Percentiles rank a stretch among this genome's conserved stretches.
These are phyloP conservation scores for Thermoascus crustaceus DNA, from an alignment of 2,329 filamentous ascomycete species.

Conservation along the genomic window DNA sequence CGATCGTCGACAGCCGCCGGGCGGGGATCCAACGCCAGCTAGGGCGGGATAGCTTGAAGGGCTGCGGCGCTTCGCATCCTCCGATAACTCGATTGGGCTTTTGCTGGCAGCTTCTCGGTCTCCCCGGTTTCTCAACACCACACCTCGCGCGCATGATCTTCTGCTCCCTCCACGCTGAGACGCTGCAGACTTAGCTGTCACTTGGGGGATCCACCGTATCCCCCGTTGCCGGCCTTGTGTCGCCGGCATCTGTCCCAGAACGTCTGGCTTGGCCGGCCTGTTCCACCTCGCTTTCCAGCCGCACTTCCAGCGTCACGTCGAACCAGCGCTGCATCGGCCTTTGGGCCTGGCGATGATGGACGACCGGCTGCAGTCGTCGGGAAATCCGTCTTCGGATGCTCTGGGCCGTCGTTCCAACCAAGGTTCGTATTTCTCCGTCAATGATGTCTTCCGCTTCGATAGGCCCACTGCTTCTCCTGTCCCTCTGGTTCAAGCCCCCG, in stretches of 20 bases:
- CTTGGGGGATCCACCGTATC: too few relatives aligned
- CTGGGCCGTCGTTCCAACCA: constrained; percentile 12
- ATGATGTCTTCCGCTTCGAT: not conserved
- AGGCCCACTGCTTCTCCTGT: not conserved
- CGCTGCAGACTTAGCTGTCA: too few relatives aligned
- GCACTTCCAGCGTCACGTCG: too few relatives aligned
- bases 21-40: not conserved
- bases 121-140: constrained; percentile 6
- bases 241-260: too few relatives aligned
- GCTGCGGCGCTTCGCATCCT: constrained; percentile 1
- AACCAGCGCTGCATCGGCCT: constrained; percentile 10
- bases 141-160: not conserved
- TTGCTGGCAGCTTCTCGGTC: constrained; percentile 9
- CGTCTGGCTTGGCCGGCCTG: too few relatives aligned
- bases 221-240: too few relatives aligned
- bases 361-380: constrained; percentile 12
- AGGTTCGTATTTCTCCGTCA: constrained; percentile 15
- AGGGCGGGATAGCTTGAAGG: not conserved
- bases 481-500: too few relatives aligned
- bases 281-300: too few relatives aligned
- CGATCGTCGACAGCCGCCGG: too few relatives aligned
- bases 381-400: constrained; percentile 9
- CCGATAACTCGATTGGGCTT: constrained; percentile 15
- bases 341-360: constrained; percentile 13
- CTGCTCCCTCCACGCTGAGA: too few relatives aligned